Evolutionary conservation across 768 basidiomycete species (phyloP).

Genomic region (Kwoniella europaea): DNA sequence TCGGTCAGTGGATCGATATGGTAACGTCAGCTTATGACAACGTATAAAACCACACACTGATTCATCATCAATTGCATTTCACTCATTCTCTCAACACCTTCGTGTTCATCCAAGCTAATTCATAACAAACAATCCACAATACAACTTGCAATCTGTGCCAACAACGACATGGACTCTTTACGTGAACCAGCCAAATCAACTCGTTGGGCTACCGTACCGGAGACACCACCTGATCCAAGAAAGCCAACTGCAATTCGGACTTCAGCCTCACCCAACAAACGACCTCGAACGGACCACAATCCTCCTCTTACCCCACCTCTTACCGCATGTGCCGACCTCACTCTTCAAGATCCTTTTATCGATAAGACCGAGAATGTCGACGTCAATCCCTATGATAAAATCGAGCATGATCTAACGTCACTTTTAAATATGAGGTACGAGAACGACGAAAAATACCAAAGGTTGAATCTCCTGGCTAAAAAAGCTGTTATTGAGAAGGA

Average conservation of each 20-base stretch:
- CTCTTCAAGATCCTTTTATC: not conserved
- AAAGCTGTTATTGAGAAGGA: not conserved
- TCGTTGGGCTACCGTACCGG: not conserved
- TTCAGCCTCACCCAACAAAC: not conserved
- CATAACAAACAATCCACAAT: no score
- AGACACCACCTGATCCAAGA: not conserved
- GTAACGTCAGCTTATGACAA: no score
- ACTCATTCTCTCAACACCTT: no score
- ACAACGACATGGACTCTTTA: not conserved
- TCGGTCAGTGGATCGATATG: no score
- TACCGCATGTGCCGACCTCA: not conserved
- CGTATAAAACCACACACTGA: no score
- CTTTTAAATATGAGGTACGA: not conserved
- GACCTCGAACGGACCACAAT: not conserved
- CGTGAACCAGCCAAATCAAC: not conserved
- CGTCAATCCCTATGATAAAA: not conserved
- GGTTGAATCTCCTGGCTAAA: not conserved
- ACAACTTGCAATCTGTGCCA: not conserved
- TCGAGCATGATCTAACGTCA: not conserved
- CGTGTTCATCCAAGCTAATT: no score
- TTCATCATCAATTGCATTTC: no score
- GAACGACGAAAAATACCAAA: not conserved
- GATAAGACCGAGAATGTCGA: no score
- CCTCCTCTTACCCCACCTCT: not conserved
- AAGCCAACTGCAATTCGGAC: not conserved